Evolutionary conservation across 2,329 filamentous ascomycete species (phyloP), one percentile per base, ranked within the genome.

Genomic region (Lecanicillium sp.): DNA sequence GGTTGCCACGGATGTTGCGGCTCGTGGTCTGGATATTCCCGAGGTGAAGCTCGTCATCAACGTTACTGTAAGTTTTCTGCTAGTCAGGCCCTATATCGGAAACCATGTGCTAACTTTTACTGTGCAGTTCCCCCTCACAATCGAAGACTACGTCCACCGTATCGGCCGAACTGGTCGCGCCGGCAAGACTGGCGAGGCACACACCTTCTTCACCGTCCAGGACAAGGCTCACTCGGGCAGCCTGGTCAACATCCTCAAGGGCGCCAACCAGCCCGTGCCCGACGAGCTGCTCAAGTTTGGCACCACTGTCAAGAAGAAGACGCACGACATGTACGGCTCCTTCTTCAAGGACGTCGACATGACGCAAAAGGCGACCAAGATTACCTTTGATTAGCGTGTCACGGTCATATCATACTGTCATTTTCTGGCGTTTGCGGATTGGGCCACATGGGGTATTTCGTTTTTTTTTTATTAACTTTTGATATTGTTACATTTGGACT

Each of bases 241-340:
- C 9, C 69, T 98, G 51, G 84, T 97, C 68, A 97, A 97, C 59
- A 88, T 98, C 40, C 77, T 98, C 46, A 94, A 85, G 64, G 86
- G 81, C n/a, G 89, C 92, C 17, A 87, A 87, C 48, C 92, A 98
- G 63, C 74, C 80, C 11, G 87, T 98, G 1, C 92, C 92, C 3
- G 87, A 95, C 31, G 84, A 87, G 18, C 69, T 98, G 28, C 71
- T 97, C 60, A 96, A 94, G 66, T 98, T 96, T 51, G 92, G 92
- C 53, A 94, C 88, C 17, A 97, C 90, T 1, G 92, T 98, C 37
- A 98, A 97, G 79, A 96, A 94, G 79, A 97, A 97, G 87, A 77
- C 81, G 35, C 92, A 98, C 66, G 85, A 88, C 55, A 84, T 86
- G 34, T 98, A 97, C 57, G 92, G 92, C 41, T 87, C 88, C 22